Base-by-base conservation (phyloP, 352 stramenopile genomes). In the Phytophthora melonis region DNA sequence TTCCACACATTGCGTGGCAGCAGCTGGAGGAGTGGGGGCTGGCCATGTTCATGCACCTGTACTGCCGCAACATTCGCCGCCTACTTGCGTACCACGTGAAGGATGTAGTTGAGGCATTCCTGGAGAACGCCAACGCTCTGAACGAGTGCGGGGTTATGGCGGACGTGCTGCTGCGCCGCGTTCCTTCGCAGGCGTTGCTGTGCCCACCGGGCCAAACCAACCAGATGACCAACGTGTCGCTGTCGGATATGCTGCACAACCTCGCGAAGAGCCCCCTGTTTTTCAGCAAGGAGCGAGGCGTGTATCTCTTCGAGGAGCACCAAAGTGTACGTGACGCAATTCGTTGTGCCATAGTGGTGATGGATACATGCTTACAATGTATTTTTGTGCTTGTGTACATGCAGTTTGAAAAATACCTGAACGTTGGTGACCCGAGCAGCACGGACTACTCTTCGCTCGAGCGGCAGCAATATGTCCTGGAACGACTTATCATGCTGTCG, bases 321-420 rank as follows among this genome's bases (percentile, higher is more conserved):
- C 82, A 80, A 66, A 91, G 81, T 57, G 85, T 92, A 77, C 57
- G 81, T 86, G 10, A 68, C 13, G 18, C 11, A n/a, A 30, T n/a
- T 72, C 18, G 47, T 54, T 57, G 18, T 3, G 25, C 9, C 60
- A 2, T 55, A 43, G 7, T 13, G 27, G 1, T 18, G 39, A 8
- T 58, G 8, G 1, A 13, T 41, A 60, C 52, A 25, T 39, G 5
- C 57, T 67, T 6, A 74, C 58, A 63, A 34, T 50, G 16, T 19
- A 19, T 61, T 27, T 73, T 16, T n/a, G n/a, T 25, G 23, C 2
- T 25, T 64, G 55, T 34, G 5, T 23, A 55, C 14, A n/a, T 79
- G 21, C 55, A 93, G 86, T 94, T 93, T 68, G 89, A 95, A 56
- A 96, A 96, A 74, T 96, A 96, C 77, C 66, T 96, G 60, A 94